Conservation (phyloP, 140 eudicot species). For the Bidens hawaiensis region DNA sequence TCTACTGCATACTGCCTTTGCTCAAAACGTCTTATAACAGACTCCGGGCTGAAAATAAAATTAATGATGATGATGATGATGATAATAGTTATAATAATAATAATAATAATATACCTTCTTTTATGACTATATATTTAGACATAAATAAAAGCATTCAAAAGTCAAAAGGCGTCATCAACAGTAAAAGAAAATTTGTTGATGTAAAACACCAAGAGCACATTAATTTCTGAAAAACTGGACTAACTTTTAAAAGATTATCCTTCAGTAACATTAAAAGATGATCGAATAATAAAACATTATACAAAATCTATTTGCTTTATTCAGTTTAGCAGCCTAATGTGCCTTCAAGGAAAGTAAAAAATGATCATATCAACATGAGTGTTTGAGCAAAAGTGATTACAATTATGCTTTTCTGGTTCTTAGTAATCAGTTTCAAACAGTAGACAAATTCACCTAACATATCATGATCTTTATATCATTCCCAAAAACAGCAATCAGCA, state of each 20-base stretch:
- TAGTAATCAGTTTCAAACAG: too few relatives aligned
- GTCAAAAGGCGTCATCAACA: neutral
- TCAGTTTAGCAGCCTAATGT: neutral
- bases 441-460: too few relatives aligned
- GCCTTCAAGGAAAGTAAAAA: neutral
- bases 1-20: slow-evolving; percentile 65
- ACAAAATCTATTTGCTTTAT: neutral
- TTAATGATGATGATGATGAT: neutral
- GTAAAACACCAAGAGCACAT: neutral
- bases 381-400: too few relatives aligned
- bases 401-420: too few relatives aligned
- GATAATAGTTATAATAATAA: neutral
- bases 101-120: neutral
- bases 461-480: too few relatives aligned
- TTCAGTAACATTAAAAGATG: too few relatives aligned
- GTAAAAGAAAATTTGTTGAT: neutral
- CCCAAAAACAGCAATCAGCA: too few relatives aligned
- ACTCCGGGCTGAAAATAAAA: slow-evolving; percentile 64
- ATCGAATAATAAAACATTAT: too few relatives aligned
- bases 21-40: slow-evolving; percentile 65
- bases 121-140: neutral
- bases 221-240: neutral
- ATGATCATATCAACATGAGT: neutral
- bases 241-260: too few relatives aligned
- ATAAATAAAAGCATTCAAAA: neutral